phyloP scores from a whole-genome alignment of 305 asterid genomes.

The Nicotiana rustica region DNA sequence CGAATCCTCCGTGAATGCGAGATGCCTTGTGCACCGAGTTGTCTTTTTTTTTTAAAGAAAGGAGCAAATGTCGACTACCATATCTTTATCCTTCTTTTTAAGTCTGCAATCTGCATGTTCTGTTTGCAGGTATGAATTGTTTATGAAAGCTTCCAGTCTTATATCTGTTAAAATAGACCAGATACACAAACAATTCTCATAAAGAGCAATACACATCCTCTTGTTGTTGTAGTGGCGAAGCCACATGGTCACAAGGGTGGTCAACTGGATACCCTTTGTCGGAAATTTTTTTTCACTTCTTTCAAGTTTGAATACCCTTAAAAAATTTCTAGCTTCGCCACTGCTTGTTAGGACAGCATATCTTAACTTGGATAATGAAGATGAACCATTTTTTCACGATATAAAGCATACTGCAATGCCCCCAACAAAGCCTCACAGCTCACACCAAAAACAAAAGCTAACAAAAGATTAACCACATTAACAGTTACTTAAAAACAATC shows the following conservation, averaged over 20 bases:
- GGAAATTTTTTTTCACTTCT: too few species aligned
- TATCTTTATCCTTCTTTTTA: background rate
- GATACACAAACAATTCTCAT: conserved; percentile 57
- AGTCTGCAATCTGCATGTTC: conserved; percentile 28
- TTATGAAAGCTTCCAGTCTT: conserved; percentile 62
- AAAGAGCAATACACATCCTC: conserved; percentile 53
- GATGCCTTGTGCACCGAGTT: background rate
- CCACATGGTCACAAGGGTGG: too few species aligned
- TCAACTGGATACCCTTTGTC: too few species aligned
- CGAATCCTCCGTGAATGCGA: too few species aligned
- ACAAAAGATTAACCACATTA: conserved; percentile 9
- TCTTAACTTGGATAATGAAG: too few species aligned
- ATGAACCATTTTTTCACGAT: too few species aligned
- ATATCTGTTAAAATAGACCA: conserved; percentile 64
- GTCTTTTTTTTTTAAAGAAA: background rate
- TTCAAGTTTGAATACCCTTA: too few species aligned
- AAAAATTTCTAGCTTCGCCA: too few species aligned
- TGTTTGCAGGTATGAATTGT: conserved; percentile 36
- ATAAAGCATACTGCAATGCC: too few species aligned
- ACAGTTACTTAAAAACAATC: background rate
- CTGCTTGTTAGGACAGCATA: too few species aligned
- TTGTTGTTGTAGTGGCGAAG: conserved; percentile 24
- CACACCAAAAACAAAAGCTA: background rate
- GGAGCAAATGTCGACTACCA: conserved; percentile 2
- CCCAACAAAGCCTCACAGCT: background rate